These are phyloP conservation scores for Eremochloa ophiuroides DNA, from an alignment of 176 grass and related monocot species.

Conservation along the genomic window DNA sequence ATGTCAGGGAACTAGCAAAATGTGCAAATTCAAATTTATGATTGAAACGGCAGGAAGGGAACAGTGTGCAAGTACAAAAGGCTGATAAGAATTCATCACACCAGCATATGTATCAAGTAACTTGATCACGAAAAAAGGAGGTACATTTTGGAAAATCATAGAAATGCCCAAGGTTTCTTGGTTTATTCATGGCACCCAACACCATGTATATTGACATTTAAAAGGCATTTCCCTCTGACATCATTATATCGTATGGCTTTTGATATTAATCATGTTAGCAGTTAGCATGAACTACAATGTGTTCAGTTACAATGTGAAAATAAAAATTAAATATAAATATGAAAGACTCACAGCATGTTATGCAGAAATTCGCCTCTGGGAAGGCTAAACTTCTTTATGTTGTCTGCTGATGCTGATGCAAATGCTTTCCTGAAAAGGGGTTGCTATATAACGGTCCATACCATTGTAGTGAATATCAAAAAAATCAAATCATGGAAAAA, in stretches of 20 bases:
- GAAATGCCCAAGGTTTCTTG: neutral
- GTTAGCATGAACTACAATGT: neutral
- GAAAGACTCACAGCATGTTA: slow-evolving; percentile 87
- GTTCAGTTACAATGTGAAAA: neutral
- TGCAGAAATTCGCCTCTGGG: slow-evolving; percentile 97
- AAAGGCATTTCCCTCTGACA: neutral
- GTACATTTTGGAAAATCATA: neutral
- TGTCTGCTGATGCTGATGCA: slow-evolving; percentile 95
- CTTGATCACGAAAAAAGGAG: neutral
- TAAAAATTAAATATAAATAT: neutral
- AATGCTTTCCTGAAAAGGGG: slow-evolving; percentile 31
- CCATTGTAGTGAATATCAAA: slow-evolving; percentile 4
- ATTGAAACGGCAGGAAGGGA: neutral
- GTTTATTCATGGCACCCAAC: neutral
- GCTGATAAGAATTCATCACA: neutral
- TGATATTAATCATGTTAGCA: neutral
- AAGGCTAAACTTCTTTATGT: slow-evolving; percentile 91
- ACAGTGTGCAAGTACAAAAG: neutral
- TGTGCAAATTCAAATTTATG: neutral
- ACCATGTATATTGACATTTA: neutral
- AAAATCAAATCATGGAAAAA: slow-evolving; percentile 15
- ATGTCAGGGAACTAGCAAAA: neutral
- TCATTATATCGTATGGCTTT: neutral
- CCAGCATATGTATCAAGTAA: neutral
- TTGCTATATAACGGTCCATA: neutral